These are phyloP conservation scores for Diutina scorzettiae DNA, from an alignment of 1,139 yeast species.

Conservation along the genomic window DNA sequence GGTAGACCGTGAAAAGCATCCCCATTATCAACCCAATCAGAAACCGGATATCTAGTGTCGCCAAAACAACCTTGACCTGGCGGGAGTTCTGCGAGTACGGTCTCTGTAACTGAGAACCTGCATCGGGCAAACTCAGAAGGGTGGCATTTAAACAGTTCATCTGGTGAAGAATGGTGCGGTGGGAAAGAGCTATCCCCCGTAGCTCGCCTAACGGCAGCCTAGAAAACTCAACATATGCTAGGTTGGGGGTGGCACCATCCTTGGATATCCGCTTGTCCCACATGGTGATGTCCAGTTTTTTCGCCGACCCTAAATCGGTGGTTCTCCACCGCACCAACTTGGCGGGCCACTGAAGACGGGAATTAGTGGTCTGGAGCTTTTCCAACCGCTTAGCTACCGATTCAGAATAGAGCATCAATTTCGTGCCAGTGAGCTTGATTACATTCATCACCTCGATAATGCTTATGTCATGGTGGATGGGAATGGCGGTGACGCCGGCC, in stretches of 20 bases:
- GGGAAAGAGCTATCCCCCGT: constrained; percentile 89
- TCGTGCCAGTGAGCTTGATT: constrained; percentile 63
- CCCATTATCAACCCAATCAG: constrained; percentile 85
- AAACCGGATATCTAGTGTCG: constrained; percentile 75
- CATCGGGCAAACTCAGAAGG: constrained; percentile 49
- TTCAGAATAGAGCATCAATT: constrained; percentile 73
- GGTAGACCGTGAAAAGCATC: constrained; percentile 63
- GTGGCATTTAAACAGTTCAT: constrained; percentile 67
- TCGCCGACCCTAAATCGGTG: constrained; percentile 71
- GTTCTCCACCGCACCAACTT: constrained; percentile 66
- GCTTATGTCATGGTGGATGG: constrained; percentile 66
- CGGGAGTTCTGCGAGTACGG: constrained; percentile 18
- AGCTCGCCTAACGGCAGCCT: constrained; percentile 85
- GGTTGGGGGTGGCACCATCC: constrained; percentile 28
- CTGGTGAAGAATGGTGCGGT: constrained; percentile 78
- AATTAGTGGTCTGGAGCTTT: constrained; percentile 28
- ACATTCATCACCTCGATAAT: constrained; percentile 58
- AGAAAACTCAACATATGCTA: constrained; percentile 90
- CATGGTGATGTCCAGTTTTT: constrained; percentile 27
- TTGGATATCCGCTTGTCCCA: constrained; percentile 14
- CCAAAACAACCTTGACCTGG: constrained; percentile 34
- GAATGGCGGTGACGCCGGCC: constrained; percentile 92
- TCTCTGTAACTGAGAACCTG: constrained; percentile 27
- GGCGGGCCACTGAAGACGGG: constrained; percentile 30
- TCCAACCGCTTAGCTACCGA: constrained; percentile 62